phyloP scores from a whole-genome alignment of 371 early-diverging fungal genomes.

The Choanephora cucurbitarum region DNA sequence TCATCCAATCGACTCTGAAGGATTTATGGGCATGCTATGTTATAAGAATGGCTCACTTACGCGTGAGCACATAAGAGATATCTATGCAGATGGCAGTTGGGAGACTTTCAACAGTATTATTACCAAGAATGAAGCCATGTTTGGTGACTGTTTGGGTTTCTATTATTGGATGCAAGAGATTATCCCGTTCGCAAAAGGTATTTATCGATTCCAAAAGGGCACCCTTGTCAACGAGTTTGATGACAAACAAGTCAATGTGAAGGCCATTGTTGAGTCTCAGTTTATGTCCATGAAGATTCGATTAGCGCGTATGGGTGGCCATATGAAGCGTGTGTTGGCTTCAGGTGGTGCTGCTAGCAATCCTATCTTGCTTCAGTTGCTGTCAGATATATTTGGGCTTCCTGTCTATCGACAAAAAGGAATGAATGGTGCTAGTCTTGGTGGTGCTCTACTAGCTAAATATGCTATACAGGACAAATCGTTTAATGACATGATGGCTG shows the following conservation, averaged over 20 bases:
- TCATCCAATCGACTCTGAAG: conserved; percentile 66
- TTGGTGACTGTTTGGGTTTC: conserved; percentile 55
- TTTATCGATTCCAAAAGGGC: conserved; percentile 64
- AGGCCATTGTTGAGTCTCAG: conserved; percentile 77
- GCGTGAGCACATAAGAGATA: conserved; percentile 70
- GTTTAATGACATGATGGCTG: conserved; percentile 43
- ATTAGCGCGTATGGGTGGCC: conserved; percentile 39
- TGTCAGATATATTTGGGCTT: conserved; percentile 73
- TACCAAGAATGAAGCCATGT: conserved; percentile 19
- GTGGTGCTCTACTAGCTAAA: conserved; percentile 51
- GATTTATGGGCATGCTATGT: conserved; percentile 77
- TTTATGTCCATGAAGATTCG: conserved; percentile 71
- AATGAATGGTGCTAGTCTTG: conserved; percentile 49
- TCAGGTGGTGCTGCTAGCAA: conserved; percentile 82
- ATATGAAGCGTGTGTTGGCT: conserved; percentile 55
- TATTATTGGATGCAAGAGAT: conserved; percentile 78
- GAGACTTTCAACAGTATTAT: conserved; percentile 54
- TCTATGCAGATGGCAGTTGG: conserved; percentile 59
- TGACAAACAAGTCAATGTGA: conserved; percentile 45
- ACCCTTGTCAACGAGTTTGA: conserved; percentile 53
- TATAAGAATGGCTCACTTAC: conserved; percentile 86
- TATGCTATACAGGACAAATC: conserved; percentile 24
- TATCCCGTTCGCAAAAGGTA: conserved; percentile 72
- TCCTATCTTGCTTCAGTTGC: conserved; percentile 51
- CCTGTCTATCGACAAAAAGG: conserved; percentile 60